Conservation (phyloP, 192 early-diverging fungal species). For the Coemansia sp. region DNA sequence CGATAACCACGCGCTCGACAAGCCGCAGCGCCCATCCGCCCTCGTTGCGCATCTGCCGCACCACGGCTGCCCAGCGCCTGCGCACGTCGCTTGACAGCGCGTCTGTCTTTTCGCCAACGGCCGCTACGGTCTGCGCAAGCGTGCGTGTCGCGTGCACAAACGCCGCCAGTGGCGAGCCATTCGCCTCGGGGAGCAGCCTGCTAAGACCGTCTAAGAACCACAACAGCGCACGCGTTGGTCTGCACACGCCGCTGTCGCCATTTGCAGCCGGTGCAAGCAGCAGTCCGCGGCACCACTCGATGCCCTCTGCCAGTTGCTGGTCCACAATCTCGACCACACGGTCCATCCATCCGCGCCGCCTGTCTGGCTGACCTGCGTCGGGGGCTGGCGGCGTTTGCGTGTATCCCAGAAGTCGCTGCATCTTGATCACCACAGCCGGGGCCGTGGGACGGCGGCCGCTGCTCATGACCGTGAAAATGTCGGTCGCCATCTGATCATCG, state of each 20-base stretch:
- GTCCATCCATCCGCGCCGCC: slow-evolving; percentile 69
- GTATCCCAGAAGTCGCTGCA: slow-evolving; percentile 27
- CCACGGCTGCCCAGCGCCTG: slow-evolving; percentile 22
- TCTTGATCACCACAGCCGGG: slow-evolving; percentile 21
- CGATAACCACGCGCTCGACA: slow-evolving; percentile 58
- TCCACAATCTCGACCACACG: slow-evolving; percentile 76
- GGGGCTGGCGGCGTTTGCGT: slow-evolving; percentile 9
- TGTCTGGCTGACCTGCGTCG: slow-evolving; percentile 4
- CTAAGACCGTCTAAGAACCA: slow-evolving; percentile 35
- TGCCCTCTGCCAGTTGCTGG: slow-evolving; percentile 70
- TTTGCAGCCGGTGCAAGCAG: slow-evolving; percentile 38
- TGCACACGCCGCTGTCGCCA: slow-evolving; percentile 5
- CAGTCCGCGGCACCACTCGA: slow-evolving; percentile 58
- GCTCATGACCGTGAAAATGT: slow-evolving; percentile 47
- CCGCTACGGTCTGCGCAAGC: slow-evolving; percentile 8
- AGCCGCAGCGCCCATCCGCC: slow-evolving; percentile 74
- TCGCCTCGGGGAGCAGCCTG: slow-evolving; percentile 27
- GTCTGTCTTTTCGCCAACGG: background rate
- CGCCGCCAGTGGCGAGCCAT: slow-evolving; percentile 19
- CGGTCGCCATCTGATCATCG: slow-evolving; percentile 28
- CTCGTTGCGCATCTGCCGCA: slow-evolving; percentile 59
- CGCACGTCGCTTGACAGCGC: slow-evolving; percentile 10
- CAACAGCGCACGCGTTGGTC: slow-evolving; percentile 29
- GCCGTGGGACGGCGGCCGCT: slow-evolving; percentile 36
- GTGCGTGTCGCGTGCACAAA: slow-evolving; percentile 25